phyloP scores from a whole-genome alignment of 140 eudicot genomes.

The Flaveria floridana region DNA sequence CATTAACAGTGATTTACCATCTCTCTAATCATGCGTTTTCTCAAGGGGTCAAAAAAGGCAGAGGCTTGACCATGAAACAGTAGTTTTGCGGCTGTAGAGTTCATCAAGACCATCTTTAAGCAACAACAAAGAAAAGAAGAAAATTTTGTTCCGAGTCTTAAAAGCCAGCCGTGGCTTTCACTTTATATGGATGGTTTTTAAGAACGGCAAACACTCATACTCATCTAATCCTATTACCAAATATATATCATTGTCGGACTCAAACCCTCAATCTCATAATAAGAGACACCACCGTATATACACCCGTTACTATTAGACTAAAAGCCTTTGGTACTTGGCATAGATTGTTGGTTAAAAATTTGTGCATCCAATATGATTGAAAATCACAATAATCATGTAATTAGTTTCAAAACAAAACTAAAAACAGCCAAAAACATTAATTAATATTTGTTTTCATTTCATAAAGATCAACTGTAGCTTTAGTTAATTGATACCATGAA shows the following conservation, averaged over 20 bases:
- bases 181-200: background rate
- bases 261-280: no score
- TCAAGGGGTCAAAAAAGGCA: background rate
- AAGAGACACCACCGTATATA: no score
- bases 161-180: background rate
- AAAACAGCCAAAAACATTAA: background rate
- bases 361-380: background rate
- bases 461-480: background rate
- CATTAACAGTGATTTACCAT: background rate
- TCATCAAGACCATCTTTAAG: constrained; percentile 9
- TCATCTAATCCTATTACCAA: no score
- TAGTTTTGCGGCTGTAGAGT: background rate
- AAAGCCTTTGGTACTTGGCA: no score
- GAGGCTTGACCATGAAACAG: background rate
- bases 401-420: background rate
- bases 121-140: background rate
- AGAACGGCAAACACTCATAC: no score
- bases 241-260: no score
- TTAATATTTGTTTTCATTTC: background rate
- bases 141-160: background rate
- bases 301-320: no score
- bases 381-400: background rate
- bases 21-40: background rate
- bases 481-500: background rate
- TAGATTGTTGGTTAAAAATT: background rate